Evolutionary conservation across 2,329 filamentous ascomycete genomes (phyloP), one percentile per base, ranked within the genome.

Genomic region (Aspergillus hortae): DNA sequence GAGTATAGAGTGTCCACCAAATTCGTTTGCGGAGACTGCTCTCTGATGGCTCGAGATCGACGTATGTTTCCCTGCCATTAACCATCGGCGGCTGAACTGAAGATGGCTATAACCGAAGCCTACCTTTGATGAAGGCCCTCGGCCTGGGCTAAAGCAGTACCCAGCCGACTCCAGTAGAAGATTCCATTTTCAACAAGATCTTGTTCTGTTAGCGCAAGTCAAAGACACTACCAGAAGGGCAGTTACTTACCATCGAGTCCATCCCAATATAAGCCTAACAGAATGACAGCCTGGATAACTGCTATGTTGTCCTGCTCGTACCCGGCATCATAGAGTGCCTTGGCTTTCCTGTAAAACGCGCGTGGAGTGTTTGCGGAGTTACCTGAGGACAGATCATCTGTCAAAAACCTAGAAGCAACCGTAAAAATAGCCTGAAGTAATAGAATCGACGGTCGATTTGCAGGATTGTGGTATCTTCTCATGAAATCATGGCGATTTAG

Each of bases 141-240:
- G 40, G 36, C 46, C 33, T 56, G 55, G 9, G 55, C 55, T 9
- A 56, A 27, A 33, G 52, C 55, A 44, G 52, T 56, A 19, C 55
- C 55, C 4, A 56, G 25, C n/a, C 52, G 48, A 35, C 55, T 56
- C 55, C 55, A 56, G 21, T 56, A 56, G 47, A 56, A 56, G 30
- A 56, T 44, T 5, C 55, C 55, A 44, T 33, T 55, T 41, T 56
- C 55, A n/a, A 46, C 51, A 27, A 56, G 52, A 27, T 56, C 55
- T 56, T 33, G 51, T 7, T 30, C 27, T 11, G 27, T 30, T 33
- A 10, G n/a, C 21, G 14, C 21, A 30, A 23, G 17, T 42, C 11
- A 7, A 11, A 10, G 40, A 9, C 27, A 43, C 5, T 5, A 6
- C 23, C 23, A 7, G 33, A 35, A 10, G 42, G n/a, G n/a, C 23